phyloP scores from a whole-genome alignment of 2,329 filamentous ascomycete genomes.

The Scortechinia acanthostroma region DNA sequence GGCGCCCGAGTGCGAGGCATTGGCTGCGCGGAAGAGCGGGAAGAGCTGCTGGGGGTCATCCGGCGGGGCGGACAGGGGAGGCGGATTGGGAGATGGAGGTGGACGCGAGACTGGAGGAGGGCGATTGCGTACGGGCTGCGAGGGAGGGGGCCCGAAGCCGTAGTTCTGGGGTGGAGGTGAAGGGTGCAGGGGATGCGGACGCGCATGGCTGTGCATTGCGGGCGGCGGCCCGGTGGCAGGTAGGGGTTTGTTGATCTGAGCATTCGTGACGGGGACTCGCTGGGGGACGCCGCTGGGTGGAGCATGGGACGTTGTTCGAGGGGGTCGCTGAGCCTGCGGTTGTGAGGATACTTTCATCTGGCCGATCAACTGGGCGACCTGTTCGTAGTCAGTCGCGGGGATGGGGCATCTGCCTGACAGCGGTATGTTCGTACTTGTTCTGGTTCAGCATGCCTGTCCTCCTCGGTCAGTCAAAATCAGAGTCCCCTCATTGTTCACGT shows the following conservation, averaged over 20 bases:
- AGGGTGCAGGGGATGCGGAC: background rate
- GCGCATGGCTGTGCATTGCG: background rate
- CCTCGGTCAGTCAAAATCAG: background rate
- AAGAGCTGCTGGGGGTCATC: slow-evolving; percentile 2
- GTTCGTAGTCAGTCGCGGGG: slow-evolving; percentile 1
- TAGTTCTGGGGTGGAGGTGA: slow-evolving; percentile 1
- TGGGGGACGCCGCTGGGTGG: background rate
- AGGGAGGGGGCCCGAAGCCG: background rate
- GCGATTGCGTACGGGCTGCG: background rate
- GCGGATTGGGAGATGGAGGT: background rate
- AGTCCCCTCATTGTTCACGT: no score
- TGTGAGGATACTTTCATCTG: background rate
- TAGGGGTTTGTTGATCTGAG: background rate
- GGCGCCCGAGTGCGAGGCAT: background rate
- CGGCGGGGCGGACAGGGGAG: background rate
- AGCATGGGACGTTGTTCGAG: background rate
- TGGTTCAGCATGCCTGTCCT: background rate
- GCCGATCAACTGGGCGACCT: slow-evolving; percentile 2
- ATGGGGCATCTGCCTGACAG: background rate
- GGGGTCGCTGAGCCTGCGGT: background rate
- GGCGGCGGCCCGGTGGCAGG: background rate
- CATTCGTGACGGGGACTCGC: background rate
- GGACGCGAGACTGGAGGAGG: background rate
- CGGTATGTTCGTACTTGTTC: background rate
- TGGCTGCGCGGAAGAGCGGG: background rate